phyloP scores from a whole-genome alignment of 345 rosid genomes.

The Populus simonii region DNA sequence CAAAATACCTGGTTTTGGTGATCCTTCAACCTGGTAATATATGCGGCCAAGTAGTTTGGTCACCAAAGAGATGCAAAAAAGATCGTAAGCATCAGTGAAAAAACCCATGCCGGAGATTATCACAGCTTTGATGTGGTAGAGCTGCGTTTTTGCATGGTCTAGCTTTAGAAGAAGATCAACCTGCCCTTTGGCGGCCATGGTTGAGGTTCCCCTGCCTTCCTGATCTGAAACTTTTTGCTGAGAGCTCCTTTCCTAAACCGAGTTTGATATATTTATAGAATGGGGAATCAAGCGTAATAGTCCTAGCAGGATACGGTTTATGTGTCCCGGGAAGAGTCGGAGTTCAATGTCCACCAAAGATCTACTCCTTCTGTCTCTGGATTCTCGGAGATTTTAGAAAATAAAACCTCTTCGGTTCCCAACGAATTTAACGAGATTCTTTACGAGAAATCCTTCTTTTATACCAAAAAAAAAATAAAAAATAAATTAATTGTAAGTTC shows the following conservation, averaged over 20 bases:
- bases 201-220: not conserved
- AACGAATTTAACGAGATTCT: too few relatives aligned
- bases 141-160: constrained; percentile 16
- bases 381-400: too few relatives aligned
- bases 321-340: too few relatives aligned
- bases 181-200: not conserved
- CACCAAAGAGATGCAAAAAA: constrained; percentile 41
- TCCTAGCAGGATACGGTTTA: too few relatives aligned
- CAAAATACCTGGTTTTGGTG: constrained; percentile 33
- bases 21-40: constrained; percentile 36
- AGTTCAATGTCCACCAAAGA: too few relatives aligned
- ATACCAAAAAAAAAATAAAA: too few relatives aligned
- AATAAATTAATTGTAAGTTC: too few relatives aligned
- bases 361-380: too few relatives aligned
- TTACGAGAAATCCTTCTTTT: too few relatives aligned
- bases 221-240: not conserved
- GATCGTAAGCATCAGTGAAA: constrained; percentile 43
- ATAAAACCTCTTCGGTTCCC: too few relatives aligned
- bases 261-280: too few relatives aligned
- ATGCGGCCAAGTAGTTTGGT: constrained; percentile 44
- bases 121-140: constrained; percentile 20
- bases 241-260: not conserved
- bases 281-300: too few relatives aligned
- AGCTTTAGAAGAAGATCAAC: not conserved
- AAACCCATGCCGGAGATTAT: constrained; percentile 46